Base-by-base conservation (phyloP, 2,329 filamentous ascomycete genomes). In the Macrophomina pseudophaseolina region DNA sequence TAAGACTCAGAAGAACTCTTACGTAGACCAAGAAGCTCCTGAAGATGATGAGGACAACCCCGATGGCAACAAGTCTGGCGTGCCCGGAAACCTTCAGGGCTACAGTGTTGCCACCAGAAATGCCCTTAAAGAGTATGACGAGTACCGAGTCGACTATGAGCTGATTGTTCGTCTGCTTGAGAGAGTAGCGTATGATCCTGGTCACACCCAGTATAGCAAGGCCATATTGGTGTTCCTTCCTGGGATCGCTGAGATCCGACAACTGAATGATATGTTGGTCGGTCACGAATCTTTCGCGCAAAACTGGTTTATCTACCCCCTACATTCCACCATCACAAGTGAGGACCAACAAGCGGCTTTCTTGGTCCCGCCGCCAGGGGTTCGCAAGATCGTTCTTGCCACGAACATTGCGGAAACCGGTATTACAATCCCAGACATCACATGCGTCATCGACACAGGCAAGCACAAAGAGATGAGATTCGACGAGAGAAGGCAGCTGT, bases 361-460 rank as follows among this genome's bases (percentile, higher is more conserved):
- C 76, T 82, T 92, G 5, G 81, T 97, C 0, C 95, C 95, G 5
- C 93, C 94, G 0, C 85, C 84, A 3, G 94, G 94, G 0, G 84
- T 89, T 66, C 87, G 94, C 69, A 99, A 99, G 80, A 95, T 99
- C 70, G 94, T 99, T 1, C 86, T 99, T 65, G 94, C 95, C 1
- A 99, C 95, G 14, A 99, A 99, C 75, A 99, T 99, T 76, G 95
- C 95, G 4, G 95, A 99, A 78, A 99, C 95, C 0, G 95, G 95
- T 82, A 97, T 99, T 74, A 99, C 95, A 0, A 99, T 99, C 70
- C 95, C 95, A 1, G 95, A 99, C 75, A 92, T 99, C 35, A 98
- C 95, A 0, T 97, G 94, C 72, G 95, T 99, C 53, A 91, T 99
- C 67, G 95, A 99, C 77, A 94, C 93, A 0, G 95, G 95, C 66